phyloP scores from a whole-genome alignment of 225 moss, liverwort and hornwort genomes.

The Sphagnum contortum region DNA sequence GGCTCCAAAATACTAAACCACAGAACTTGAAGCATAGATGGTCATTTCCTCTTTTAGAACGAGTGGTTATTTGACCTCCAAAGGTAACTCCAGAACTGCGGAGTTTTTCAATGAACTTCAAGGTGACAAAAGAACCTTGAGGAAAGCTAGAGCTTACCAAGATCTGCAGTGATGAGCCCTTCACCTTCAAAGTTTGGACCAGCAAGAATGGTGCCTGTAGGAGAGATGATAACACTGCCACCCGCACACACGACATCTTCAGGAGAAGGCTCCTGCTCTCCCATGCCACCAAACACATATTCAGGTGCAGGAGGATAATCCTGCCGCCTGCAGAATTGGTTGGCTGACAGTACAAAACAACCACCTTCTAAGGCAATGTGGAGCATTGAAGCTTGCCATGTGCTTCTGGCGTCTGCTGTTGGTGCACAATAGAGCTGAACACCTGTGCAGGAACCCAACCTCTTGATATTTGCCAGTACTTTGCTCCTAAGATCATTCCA shows the following conservation, averaged over 20 bases:
- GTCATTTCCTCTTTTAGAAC: too few relatives aligned
- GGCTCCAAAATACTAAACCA: too few relatives aligned
- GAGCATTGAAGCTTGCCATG: slow-evolving; percentile 75
- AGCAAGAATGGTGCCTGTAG: slow-evolving; percentile 42
- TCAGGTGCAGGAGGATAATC: slow-evolving; percentile 64
- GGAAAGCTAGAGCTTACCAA: slow-evolving; percentile 24
- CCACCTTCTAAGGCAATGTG: slow-evolving; percentile 71
- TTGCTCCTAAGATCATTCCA: neutral
- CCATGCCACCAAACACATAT: slow-evolving; percentile 30
- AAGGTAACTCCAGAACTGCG: too few relatives aligned
- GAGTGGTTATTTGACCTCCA: too few relatives aligned
- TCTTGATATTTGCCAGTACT: neutral
- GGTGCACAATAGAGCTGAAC: slow-evolving; percentile 63
- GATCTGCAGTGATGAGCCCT: slow-evolving; percentile 43
- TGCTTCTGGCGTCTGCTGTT: slow-evolving; percentile 45
- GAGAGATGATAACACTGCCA: slow-evolving; percentile 68
- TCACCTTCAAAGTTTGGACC: slow-evolving; percentile 68
- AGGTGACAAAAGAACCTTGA: too few relatives aligned
- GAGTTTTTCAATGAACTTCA: too few relatives aligned
- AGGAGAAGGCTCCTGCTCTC: slow-evolving; percentile 30
- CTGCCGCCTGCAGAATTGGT: slow-evolving; percentile 60
- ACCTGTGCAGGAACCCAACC: slow-evolving; percentile 15
- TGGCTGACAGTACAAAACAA: slow-evolving; percentile 73
- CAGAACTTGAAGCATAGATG: too few relatives aligned
- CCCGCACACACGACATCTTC: slow-evolving; percentile 48